Percentiles rank a stretch among this genome's conserved stretches.
phyloP scores from a whole-genome alignment of 1,284 basidiomycete species.

The Ceratobasidium sp. region DNA sequence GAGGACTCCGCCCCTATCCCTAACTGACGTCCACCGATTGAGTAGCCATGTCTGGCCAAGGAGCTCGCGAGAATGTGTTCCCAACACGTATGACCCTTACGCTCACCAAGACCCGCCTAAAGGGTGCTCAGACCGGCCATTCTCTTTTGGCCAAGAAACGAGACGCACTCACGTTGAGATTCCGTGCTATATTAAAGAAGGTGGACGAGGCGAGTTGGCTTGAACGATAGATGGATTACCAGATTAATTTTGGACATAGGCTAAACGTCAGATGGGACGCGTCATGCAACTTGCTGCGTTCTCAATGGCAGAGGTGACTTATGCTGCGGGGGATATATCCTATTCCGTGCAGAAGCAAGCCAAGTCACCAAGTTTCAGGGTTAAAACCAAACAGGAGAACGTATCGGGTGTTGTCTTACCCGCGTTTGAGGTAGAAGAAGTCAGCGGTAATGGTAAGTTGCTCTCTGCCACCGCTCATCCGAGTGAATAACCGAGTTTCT shows the following conservation, averaged over 20 bases:
- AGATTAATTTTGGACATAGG: conserved; percentile 56
- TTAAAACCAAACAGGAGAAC: conserved; percentile 96
- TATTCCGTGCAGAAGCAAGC: conserved; percentile 93
- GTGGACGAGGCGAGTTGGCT: conserved; percentile 81
- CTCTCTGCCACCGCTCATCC: background rate
- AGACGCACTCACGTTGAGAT: conserved; percentile 91
- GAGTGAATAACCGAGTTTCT: background rate
- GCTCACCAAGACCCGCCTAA: conserved; percentile 89
- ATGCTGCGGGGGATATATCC: conserved; percentile 95
- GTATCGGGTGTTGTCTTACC: conserved; percentile 98
- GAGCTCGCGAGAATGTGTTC: conserved; percentile 88
- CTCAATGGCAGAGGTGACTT: conserved; percentile 97
- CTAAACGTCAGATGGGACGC: conserved; percentile 97
- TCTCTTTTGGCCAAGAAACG: conserved; percentile 96
- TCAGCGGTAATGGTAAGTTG: conserved; percentile 73
- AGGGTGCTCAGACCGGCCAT: conserved; percentile 97
- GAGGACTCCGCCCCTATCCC: background rate
- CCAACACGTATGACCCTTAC: conserved; percentile 95
- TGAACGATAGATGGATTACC: background rate
- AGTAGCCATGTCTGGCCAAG: conserved; percentile 79
- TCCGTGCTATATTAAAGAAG: conserved; percentile 85
- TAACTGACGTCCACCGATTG: background rate
- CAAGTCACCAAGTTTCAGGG: conserved; percentile 89
- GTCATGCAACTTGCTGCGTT: conserved; percentile 99
- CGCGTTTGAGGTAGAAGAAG: conserved; percentile 89